These are phyloP conservation scores for Sideroxylon spinosum DNA, from an alignment of 179 eudicot species.

Conservation along the genomic window DNA sequence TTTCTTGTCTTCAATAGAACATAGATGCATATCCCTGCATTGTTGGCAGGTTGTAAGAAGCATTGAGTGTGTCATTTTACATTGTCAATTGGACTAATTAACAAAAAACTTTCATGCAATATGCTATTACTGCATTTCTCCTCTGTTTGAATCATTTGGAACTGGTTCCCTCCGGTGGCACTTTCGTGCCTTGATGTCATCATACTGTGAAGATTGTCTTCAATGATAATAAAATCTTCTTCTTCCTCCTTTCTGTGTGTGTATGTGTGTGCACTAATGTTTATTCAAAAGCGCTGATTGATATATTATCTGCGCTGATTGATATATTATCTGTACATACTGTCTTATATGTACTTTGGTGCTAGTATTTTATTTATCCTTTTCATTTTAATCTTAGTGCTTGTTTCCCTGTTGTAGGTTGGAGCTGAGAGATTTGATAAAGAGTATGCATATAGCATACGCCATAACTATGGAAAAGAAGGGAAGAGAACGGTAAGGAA, in stretches of 20 bases:
- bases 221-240: neutral
- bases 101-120: neutral
- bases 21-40: neutral
- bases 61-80: neutral
- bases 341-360: neutral
- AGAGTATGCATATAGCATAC: slow-evolving; percentile 88
- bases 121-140: neutral
- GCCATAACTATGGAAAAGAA: slow-evolving; percentile 96
- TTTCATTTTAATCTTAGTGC: neutral
- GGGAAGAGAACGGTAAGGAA: slow-evolving; percentile 84
- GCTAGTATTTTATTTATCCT: neutral
- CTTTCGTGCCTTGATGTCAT: neutral
- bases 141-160: neutral
- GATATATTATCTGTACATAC: neutral
- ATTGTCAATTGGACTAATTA: neutral
- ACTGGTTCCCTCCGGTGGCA: neutral
- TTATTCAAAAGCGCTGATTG: neutral
- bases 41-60: slow-evolving; percentile 4
- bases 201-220: neutral
- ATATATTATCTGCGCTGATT: neutral
- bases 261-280: neutral
- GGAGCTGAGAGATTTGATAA: slow-evolving; percentile 85
- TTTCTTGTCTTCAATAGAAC: neutral
- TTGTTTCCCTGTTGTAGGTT: slow-evolving; percentile 41
- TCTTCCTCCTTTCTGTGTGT: neutral